Percentiles rank a stretch among this genome's conserved stretches.
These are phyloP conservation scores for Nemania sp. DNA, from an alignment of 2,329 filamentous ascomycete genomes.

Conservation along the genomic window DNA sequence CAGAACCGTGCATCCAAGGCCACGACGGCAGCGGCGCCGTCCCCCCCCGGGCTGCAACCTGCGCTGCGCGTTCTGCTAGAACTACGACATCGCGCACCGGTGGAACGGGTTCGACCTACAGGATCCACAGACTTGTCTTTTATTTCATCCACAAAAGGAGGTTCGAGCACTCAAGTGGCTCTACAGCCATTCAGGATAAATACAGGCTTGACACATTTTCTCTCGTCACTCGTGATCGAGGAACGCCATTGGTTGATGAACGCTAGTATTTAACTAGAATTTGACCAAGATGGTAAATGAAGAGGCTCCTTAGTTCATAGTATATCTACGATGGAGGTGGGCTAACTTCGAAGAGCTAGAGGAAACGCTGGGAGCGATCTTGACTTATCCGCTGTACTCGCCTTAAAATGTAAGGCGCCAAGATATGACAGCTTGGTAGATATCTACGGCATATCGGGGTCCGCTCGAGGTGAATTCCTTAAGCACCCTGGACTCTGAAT, in stretches of 20 bases:
- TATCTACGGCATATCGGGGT: background rate
- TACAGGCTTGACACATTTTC: no score
- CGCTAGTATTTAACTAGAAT: background rate
- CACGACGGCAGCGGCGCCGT: conserved; percentile 80
- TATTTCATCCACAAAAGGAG: no score
- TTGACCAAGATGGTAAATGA: background rate
- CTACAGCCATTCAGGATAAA: no score
- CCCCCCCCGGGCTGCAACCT: conserved; percentile 77
- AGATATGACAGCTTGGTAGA: background rate
- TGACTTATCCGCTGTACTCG: conserved; percentile 4
- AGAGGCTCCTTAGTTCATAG: background rate
- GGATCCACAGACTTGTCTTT: no score
- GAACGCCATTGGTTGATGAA: no score
- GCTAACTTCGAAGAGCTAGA: background rate
- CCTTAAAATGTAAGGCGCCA: background rate
- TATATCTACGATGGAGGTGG: conserved; percentile 1
- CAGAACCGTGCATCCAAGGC: conserved; percentile 80
- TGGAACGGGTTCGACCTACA: no score
- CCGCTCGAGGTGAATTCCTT: background rate
- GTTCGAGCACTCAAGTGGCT: no score
- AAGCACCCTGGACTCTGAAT: conserved; percentile 62
- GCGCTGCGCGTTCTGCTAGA: conserved; percentile 79
- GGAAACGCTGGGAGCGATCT: background rate
- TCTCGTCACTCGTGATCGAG: no score
- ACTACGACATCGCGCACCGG: conserved; percentile 80